phyloP scores from a whole-genome alignment of 768 basidiomycete species.

The Pleurotus citrinopileatus region DNA sequence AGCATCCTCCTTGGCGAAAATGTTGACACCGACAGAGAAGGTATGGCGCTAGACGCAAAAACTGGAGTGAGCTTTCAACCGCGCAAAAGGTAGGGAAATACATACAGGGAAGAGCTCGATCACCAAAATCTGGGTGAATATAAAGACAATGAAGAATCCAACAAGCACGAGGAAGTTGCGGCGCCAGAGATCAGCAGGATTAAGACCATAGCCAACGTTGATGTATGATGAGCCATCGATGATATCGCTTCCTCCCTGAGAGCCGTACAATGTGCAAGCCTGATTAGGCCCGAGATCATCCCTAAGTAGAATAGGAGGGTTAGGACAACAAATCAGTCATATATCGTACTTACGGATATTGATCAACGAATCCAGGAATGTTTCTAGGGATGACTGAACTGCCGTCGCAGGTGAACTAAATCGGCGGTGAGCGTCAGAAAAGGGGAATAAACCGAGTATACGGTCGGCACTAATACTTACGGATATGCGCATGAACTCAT shows the following conservation, averaged over 20 bases:
- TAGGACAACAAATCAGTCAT: no score
- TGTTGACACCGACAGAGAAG: conserved; percentile 43
- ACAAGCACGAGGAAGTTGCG: conserved; percentile 69
- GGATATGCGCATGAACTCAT: conserved; percentile 74
- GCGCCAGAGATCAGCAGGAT: conserved; percentile 55
- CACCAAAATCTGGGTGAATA: conserved; percentile 62
- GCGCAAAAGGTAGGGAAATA: background rate
- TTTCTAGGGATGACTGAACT: conserved; percentile 65
- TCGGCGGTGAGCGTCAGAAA: conserved; percentile 5
- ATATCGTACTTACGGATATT: conserved; percentile 58
- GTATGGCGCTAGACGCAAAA: conserved; percentile 42
- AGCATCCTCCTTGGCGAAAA: conserved; percentile 57
- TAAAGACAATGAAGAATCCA: conserved; percentile 69
- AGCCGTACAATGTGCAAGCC: conserved; percentile 75
- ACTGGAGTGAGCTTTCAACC: conserved; percentile 14
- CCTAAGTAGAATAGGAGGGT: conserved; percentile 26
- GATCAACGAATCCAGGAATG: conserved; percentile 39
- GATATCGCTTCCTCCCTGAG: conserved; percentile 47
- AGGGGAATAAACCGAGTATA: background rate
- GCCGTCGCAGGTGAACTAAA: conserved; percentile 64
- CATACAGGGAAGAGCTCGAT: conserved; percentile 63
- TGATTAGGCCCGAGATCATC: conserved; percentile 61
- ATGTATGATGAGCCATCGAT: conserved; percentile 67
- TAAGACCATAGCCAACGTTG: conserved; percentile 46
- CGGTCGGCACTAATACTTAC: conserved; percentile 31